A percentile compares a stretch with the other conserved stretches of the same genome.
Evolutionary conservation across 768 basidiomycete species (phyloP).

Genomic region (Mycena epipterygia): DNA sequence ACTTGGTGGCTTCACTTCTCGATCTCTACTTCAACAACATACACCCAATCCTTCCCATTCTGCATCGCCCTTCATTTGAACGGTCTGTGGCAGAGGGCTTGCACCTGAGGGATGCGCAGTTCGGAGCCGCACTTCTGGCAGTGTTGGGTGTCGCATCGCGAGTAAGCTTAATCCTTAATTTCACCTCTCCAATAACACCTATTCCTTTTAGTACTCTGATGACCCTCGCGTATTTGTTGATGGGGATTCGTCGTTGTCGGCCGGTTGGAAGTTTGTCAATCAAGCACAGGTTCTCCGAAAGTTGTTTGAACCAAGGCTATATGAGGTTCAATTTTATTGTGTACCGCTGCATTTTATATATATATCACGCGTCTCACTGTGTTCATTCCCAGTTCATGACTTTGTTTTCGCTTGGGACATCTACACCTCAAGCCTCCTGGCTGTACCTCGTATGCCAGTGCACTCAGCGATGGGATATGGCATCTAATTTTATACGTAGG

Average conservation of each 20-base stretch:
- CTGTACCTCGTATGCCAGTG: conserved; percentile 21
- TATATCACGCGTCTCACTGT: neutral
- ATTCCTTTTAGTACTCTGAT: conserved; percentile 54
- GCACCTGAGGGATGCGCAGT: conserved; percentile 57
- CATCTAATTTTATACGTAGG: conserved; percentile 32
- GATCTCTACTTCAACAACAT: conserved; percentile 61
- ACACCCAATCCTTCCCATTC: conserved; percentile 58
- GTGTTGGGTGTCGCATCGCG: conserved; percentile 67
- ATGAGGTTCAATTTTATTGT: conserved; percentile 61
- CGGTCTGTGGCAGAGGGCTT: conserved; percentile 36
- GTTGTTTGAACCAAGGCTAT: conserved; percentile 53
- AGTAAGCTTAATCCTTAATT: conserved; percentile 46
- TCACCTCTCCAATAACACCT: conserved; percentile 15
- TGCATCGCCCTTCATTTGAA: conserved; percentile 44
- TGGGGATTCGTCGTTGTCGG: conserved; percentile 45
- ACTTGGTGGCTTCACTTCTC: conserved; percentile 58
- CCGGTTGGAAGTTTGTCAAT: conserved; percentile 65
- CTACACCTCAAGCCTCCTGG: conserved; percentile 60
- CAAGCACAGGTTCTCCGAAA: conserved; percentile 62
- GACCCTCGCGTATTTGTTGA: conserved; percentile 59
- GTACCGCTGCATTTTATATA: conserved; percentile 38
- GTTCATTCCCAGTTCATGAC: conserved; percentile 46
- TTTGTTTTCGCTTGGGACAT: conserved; percentile 53
- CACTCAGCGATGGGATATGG: too few species aligned
- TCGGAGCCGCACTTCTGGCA: conserved; percentile 58